phyloP scores from a whole-genome alignment of 2,329 filamentous ascomycete genomes.

The Aphanoascus verrucosus region DNA sequence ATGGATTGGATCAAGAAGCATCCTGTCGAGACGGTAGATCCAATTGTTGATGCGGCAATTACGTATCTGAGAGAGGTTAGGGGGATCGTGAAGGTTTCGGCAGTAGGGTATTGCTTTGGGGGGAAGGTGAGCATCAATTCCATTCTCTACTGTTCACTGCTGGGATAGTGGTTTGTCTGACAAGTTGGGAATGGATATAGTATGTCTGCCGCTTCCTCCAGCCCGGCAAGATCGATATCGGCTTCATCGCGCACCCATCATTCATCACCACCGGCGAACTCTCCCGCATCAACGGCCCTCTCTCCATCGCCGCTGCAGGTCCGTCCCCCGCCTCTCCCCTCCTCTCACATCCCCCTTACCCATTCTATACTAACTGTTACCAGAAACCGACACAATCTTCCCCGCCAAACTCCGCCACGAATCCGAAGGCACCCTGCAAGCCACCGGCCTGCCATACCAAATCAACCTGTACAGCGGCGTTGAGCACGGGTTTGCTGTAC shows the following conservation, averaged over 20 bases:
- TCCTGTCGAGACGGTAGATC: slow-evolving; percentile 39
- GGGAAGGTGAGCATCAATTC: slow-evolving; percentile 45
- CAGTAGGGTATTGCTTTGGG: slow-evolving; percentile 65
- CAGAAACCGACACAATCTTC: slow-evolving; percentile 51
- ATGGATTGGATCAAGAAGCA: slow-evolving; percentile 42
- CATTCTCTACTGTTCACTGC: background rate
- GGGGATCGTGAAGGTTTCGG: slow-evolving; percentile 44
- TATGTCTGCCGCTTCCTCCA: slow-evolving; percentile 60
- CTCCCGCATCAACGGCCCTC: slow-evolving; percentile 52
- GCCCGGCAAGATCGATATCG: slow-evolving; percentile 54
- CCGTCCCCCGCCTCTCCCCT: slow-evolving; percentile 18
- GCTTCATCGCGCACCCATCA: slow-evolving; percentile 65
- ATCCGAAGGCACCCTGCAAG: slow-evolving; percentile 46
- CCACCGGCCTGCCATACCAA: slow-evolving; percentile 53
- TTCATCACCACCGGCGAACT: slow-evolving; percentile 61
- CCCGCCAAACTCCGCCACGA: slow-evolving; percentile 46
- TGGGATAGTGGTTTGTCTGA: background rate
- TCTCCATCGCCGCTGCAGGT: slow-evolving; percentile 53
- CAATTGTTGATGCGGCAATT: slow-evolving; percentile 41
- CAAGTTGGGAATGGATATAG: slow-evolving; percentile 26
- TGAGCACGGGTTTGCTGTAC: slow-evolving; percentile 61
- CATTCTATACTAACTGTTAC: background rate
- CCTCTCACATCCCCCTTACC: background rate
- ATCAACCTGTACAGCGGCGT: slow-evolving; percentile 60
- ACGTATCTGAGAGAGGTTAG: slow-evolving; percentile 47